Conservation (phyloP, 345 rosid species). For the Gossypium thurberi region DNA sequence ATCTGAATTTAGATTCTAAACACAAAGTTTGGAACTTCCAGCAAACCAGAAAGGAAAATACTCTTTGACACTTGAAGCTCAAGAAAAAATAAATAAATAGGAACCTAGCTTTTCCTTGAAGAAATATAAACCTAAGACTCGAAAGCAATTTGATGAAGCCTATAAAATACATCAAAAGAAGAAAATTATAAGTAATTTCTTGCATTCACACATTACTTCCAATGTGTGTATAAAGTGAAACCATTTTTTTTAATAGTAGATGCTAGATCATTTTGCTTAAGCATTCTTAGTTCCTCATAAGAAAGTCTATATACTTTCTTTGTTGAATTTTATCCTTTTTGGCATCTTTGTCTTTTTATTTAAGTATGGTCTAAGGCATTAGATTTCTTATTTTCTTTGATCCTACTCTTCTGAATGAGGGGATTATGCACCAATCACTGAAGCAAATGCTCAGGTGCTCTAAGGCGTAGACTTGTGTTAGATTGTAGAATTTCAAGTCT, state of each 20-base stretch:
- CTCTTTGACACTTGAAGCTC: neutral
- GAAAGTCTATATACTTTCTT: neutral
- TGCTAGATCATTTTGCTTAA: neutral
- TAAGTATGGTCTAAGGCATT: neutral
- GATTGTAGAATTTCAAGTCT: neutral
- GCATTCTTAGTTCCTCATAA: neutral
- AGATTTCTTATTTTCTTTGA: neutral
- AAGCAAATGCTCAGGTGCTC: neutral
- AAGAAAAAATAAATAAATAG: neutral
- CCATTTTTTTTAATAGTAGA: neutral
- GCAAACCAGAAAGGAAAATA: neutral
- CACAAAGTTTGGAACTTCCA: neutral
- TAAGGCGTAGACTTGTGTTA: neutral
- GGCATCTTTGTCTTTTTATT: neutral
- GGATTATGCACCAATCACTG: neutral
- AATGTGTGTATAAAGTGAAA: neutral
- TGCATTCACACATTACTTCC: neutral
- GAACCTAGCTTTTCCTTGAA: neutral
- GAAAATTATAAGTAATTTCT: neutral
- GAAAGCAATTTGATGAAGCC: neutral
- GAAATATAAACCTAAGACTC: neutral
- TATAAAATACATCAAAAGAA: neutral
- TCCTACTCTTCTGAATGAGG: neutral
- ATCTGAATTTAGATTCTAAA: neutral
- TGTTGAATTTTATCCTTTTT: neutral